phyloP scores from a whole-genome alignment of 441 rosid species.

The Pelargonium cotyledonis region DNA sequence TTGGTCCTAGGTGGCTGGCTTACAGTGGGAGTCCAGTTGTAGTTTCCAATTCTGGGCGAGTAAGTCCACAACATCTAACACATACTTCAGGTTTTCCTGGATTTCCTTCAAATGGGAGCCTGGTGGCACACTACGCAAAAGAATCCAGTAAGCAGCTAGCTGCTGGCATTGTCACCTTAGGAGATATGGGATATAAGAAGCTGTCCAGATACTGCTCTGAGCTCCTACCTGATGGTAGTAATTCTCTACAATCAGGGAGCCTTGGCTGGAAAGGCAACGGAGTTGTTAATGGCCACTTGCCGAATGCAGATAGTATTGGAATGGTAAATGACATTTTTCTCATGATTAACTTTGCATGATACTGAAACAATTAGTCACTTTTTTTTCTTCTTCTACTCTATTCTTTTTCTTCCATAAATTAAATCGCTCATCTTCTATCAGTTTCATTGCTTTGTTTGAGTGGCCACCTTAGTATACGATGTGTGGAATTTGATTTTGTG shows the following conservation, averaged over 20 bases:
- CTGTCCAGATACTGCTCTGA: constrained; percentile 62
- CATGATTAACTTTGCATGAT: constrained; percentile 13
- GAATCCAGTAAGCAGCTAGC: constrained; percentile 90
- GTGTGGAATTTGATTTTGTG: too few species aligned
- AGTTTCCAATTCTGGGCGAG: constrained; percentile 41
- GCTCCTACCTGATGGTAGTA: constrained; percentile 57
- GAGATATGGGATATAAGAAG: constrained; percentile 74
- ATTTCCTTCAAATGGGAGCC: constrained; percentile 45
- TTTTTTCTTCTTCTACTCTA: neutral
- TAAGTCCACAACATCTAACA: constrained; percentile 58
- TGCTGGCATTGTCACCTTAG: constrained; percentile 66
- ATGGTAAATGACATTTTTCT: constrained; percentile 45
- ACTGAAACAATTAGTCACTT: constrained; percentile 1
- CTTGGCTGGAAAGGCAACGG: constrained; percentile 55
- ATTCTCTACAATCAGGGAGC: constrained; percentile 33
- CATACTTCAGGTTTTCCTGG: constrained; percentile 51
- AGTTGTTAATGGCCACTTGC: constrained; percentile 44
- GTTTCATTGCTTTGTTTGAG: too few species aligned
- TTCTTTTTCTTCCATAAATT: neutral
- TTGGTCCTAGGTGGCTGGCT: constrained; percentile 93
- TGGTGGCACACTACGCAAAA: constrained; percentile 70
- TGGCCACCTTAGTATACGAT: too few species aligned
- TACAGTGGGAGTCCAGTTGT: constrained; percentile 68
- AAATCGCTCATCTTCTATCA: too few species aligned
- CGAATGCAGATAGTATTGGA: constrained; percentile 65